A percentile compares a stretch with the other conserved stretches of the same genome.
Conservation (phyloP, 139 green algal genomes). For the Marvania coccoides region DNA sequence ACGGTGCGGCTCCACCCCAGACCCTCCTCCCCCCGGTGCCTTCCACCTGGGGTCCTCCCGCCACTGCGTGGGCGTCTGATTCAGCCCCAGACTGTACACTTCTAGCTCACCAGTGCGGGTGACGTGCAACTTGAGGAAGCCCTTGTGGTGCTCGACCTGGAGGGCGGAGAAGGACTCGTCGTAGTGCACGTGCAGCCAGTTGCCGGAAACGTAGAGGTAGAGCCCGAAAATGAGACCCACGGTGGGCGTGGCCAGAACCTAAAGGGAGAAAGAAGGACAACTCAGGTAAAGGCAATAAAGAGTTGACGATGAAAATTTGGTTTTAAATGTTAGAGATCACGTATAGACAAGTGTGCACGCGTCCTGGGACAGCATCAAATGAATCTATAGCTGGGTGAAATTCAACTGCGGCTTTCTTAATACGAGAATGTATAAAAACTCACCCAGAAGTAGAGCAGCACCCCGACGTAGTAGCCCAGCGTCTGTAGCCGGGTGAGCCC, state of each 20-base stretch:
- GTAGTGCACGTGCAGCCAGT: slow-evolving; percentile 73
- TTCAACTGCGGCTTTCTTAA: no score
- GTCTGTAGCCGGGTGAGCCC: slow-evolving; percentile 56
- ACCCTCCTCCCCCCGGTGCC: slow-evolving; percentile 36
- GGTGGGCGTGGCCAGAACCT: slow-evolving; percentile 73
- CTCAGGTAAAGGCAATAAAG: no score
- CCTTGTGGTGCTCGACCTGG: slow-evolving; percentile 68
- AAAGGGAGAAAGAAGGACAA: no score
- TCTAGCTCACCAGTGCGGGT: slow-evolving; percentile 27
- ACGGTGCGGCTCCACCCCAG: slow-evolving; percentile 23
- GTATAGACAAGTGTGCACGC: no score
- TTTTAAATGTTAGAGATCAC: no score
- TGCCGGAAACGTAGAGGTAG: slow-evolving; percentile 75
- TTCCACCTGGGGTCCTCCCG: slow-evolving; percentile 68
- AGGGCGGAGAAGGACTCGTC: slow-evolving; percentile 78
- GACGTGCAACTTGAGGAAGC: slow-evolving; percentile 73
- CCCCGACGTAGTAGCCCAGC: slow-evolving; percentile 68
- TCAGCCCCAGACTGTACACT: slow-evolving; percentile 30
- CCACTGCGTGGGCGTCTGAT: slow-evolving; percentile 60
- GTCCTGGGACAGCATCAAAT: no score
- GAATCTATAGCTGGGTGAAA: no score
- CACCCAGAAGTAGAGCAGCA: slow-evolving; percentile 87
- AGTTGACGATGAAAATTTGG: no score
- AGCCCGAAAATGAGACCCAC: slow-evolving; percentile 75
- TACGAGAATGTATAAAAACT: no score